Evolutionary conservation across 306 rosid genomes (phyloP), one percentile per base, ranked within the genome.

Genomic region (Herpetospermum pedunculosum): DNA sequence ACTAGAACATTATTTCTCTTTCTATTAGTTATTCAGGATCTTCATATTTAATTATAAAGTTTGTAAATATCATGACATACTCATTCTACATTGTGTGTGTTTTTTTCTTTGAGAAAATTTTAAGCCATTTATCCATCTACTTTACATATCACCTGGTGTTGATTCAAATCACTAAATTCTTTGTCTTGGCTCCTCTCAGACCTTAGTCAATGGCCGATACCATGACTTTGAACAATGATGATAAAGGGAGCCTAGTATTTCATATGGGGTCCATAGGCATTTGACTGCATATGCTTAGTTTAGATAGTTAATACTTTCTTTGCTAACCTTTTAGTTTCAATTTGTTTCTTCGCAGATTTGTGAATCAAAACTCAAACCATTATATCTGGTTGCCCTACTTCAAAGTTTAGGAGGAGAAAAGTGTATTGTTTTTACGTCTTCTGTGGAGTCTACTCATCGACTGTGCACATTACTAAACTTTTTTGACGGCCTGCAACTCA

Each of bases 401-500:
- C 91, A 89, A 84, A 83, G 85, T 50, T 77, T 94, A 40, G 96
- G 80, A 80, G 87, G 77, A 38, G 97, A 91, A 78, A 91, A 94
- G 76, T 91, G 95, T 88, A 87, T 94, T 5, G 87, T 91, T 83
- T 94, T 94, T 67, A 91, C 98, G 29, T 83, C 88, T 74, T 94
- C 97, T 15, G 98, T 94, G 84, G 97, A 88, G 58, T 86, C 97
- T 23, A 89, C 98, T 67, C 97, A 85, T 73, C 92, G 92, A 57
- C 90, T 94, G 21, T 89, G 97, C 84, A 79, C 89, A 40, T 84
- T 94, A 72, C 78, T 94, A 23, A 86, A 88, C 80, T 91, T 81
- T 79, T 91, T 94, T 77, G 82, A 32, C 46, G 85, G 83, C 76
- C 78, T 86, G 57, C 81, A 84, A 77, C 80, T 93, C 75, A 85